Base-by-base conservation (phyloP, 345 rosid genomes). In the Citrus maxima region DNA sequence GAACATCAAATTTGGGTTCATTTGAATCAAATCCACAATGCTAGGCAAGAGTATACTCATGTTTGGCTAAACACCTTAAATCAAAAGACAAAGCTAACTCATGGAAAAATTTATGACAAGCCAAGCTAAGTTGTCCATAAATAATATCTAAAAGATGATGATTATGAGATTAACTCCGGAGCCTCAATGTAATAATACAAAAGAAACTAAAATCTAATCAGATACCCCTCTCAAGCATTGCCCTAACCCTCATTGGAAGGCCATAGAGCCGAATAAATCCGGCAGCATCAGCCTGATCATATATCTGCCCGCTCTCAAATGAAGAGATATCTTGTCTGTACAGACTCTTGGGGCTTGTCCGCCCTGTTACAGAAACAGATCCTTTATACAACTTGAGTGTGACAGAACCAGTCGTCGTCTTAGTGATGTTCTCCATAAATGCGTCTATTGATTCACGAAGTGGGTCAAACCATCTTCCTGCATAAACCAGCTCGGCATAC, bases 381-480 rank as follows among this genome's bases (percentile, higher is more conserved):
- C 97, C 98, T 80, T 95, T 95, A 86, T 89, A 95, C 81, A 95
- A 71, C 85, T 95, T 93, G 66, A 95, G 86, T 24, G 83, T 88
- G 62, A 92, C 97, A 0, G 91, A 90, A 13, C 97, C 98, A 0
- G 93, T 93, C 3, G 97, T 96, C 30, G 84, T 94, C 86, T 86
- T 88, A 0, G 92, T 89, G 67, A 96, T 85, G 79, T 89, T 91
- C 90, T 89, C 90, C 99, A 94, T 93, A 85, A 90, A 93, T 3
- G 97, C 92, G 68, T 93, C 96, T 87, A 93, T 82, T 24, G 98
- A 88, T 78, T 93, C 97, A 1, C 91, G 89, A 9, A 93, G 87
- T 1, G 97, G 97, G 66, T 94, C 97, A 28, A 94, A 96, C 99
- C 99, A 95, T 80, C 93, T 90, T 62, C 99, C 99, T 1, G 99